Evolutionary conservation across 2,329 filamentous ascomycete species (phyloP).

Genomic region (Fusarium papillatum): DNA sequence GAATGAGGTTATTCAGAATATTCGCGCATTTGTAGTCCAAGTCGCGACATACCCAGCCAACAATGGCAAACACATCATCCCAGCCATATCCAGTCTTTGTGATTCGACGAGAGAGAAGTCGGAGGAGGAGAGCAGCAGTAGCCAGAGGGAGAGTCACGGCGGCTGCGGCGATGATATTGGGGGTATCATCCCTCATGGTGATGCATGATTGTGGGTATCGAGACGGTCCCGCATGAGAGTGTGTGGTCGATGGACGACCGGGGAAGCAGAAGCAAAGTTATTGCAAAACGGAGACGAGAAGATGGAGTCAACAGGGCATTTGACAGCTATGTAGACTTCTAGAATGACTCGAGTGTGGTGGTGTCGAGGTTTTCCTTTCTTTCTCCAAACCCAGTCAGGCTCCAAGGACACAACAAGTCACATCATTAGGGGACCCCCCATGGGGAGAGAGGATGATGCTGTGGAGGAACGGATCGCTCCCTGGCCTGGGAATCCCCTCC

Average conservation of each 20-base stretch:
- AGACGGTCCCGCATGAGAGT: slow-evolving; percentile 6
- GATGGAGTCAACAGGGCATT: neutral
- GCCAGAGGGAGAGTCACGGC: slow-evolving; percentile 37
- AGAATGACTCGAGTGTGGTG: slow-evolving; percentile 4
- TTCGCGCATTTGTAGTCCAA: neutral
- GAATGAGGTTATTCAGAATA: neutral
- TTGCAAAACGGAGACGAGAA: neutral
- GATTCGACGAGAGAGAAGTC: slow-evolving; percentile 36
- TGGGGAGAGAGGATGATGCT: slow-evolving; percentile 27
- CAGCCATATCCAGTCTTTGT: slow-evolving; percentile 40
- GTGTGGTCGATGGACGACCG: slow-evolving; percentile 10
- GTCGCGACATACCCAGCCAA: slow-evolving; percentile 36
- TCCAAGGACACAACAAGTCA: slow-evolving; percentile 8
- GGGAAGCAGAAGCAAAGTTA: neutral
- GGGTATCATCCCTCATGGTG: slow-evolving; percentile 40
- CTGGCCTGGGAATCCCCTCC: slow-evolving; percentile 13
- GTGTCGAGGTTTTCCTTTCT: neutral
- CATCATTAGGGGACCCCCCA: slow-evolving; percentile 20
- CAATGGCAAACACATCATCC: slow-evolving; percentile 36
- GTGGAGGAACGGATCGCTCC: slow-evolving; percentile 2
- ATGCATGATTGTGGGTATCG: slow-evolving; percentile 29
- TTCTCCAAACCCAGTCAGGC: slow-evolving; percentile 14
- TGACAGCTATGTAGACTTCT: neutral
- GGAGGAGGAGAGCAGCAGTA: slow-evolving; percentile 31
- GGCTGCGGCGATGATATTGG: slow-evolving; percentile 38